These are phyloP conservation scores for Penicillium cataractarum DNA, from an alignment of 495 filamentous ascomycete genomes.

Conservation along the genomic window DNA sequence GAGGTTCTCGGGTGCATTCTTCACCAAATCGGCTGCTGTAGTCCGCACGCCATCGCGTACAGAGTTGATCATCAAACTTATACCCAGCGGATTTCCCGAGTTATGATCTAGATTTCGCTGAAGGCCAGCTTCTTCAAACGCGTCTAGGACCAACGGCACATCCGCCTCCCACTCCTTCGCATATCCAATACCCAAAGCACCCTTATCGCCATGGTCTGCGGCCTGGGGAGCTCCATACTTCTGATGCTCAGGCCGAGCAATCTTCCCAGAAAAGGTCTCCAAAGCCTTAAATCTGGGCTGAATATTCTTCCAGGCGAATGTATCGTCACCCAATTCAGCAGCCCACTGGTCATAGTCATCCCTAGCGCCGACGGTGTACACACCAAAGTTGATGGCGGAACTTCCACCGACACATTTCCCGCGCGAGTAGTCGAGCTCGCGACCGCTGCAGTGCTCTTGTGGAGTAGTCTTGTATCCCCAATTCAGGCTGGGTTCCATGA, in stretches of 20 bases:
- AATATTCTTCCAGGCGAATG: slow-evolving; percentile 55
- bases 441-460: slow-evolving; percentile 53
- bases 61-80: slow-evolving; percentile 53
- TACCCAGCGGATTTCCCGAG: slow-evolving; percentile 62
- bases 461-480: slow-evolving; percentile 64
- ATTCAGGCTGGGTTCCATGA: slow-evolving; percentile 51
- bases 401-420: slow-evolving; percentile 64
- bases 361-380: slow-evolving; percentile 58
- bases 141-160: slow-evolving; percentile 46
- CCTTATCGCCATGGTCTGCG: slow-evolving; percentile 53
- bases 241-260: slow-evolving; percentile 38
- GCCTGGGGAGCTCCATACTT: slow-evolving; percentile 36
- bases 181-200: slow-evolving; percentile 52
- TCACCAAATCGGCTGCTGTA: slow-evolving; percentile 56
- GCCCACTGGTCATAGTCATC: slow-evolving; percentile 66
- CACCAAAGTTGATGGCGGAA: slow-evolving; percentile 65
- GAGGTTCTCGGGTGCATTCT: slow-evolving; percentile 50
- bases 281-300: slow-evolving; percentile 51
- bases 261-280: slow-evolving; percentile 54
- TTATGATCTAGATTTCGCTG: slow-evolving; percentile 59
- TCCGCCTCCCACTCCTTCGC: slow-evolving; percentile 53
- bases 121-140: slow-evolving; percentile 50
- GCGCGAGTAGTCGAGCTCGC: slow-evolving; percentile 58
- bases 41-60: slow-evolving; percentile 50
- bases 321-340: slow-evolving; percentile 38